phyloP scores from a whole-genome alignment of 1,284 basidiomycete genomes.

The Trametes pubescens region DNA sequence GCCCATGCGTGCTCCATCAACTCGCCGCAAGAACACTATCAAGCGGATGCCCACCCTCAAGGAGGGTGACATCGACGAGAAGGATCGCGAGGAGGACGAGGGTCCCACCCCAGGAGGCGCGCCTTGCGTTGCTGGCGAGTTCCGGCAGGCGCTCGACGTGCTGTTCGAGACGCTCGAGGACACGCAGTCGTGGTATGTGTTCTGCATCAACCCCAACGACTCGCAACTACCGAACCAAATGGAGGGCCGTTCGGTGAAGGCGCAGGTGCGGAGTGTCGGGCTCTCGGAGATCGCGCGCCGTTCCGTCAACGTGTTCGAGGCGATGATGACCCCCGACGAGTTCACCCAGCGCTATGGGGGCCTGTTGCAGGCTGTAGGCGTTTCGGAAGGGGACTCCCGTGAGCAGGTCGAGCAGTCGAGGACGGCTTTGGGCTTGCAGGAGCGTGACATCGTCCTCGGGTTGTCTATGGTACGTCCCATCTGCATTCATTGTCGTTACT shows the following conservation, averaged over 20 bases:
- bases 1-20: slow-evolving; percentile 93
- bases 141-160: slow-evolving; percentile 83
- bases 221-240: slow-evolving; percentile 93
- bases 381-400: slow-evolving; percentile 58
- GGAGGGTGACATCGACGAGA: slow-evolving; percentile 64
- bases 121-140: slow-evolving; percentile 89
- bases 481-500: not conserved
- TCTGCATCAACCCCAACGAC: slow-evolving; percentile 95
- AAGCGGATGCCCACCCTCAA: slow-evolving; percentile 68
- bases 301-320: slow-evolving; percentile 77
- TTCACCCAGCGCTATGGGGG: slow-evolving; percentile 86
- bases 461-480: slow-evolving; percentile 69
- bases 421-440: slow-evolving; percentile 70
- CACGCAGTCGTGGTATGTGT: slow-evolving; percentile 91
- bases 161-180: slow-evolving; percentile 92
- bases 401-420: slow-evolving; percentile 68
- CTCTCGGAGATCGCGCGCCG: slow-evolving; percentile 82
- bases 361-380: slow-evolving; percentile 57
- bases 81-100: slow-evolving; percentile 58
- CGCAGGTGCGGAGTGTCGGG: slow-evolving; percentile 87
- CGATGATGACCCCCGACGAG: slow-evolving; percentile 88
- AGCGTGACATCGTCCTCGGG: slow-evolving; percentile 83
- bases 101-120: slow-evolving; percentile 47
- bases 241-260: slow-evolving; percentile 91
- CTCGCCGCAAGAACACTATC: slow-evolving; percentile 77